Percentiles rank a stretch among this genome's conserved stretches.
Conservation (phyloP, 495 filamentous ascomycete species). For the Aeminium ludgeri region DNA sequence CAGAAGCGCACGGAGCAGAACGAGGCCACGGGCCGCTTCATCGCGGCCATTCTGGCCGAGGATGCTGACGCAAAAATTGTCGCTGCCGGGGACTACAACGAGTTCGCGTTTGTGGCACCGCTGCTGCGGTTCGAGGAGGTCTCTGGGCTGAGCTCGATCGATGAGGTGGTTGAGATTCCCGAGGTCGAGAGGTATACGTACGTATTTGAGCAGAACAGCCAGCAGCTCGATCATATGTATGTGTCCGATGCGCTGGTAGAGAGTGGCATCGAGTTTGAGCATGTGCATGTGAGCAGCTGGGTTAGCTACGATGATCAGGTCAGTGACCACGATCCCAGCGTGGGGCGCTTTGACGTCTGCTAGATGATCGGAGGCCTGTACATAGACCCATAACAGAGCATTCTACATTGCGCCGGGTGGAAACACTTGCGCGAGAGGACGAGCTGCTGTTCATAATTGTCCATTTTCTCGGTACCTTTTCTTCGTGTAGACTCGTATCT, state of each 20-base stretch:
- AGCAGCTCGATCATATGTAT: constrained; percentile 47
- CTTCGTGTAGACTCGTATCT: too few relatives aligned
- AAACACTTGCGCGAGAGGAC: too few relatives aligned
- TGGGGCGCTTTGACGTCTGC: constrained; percentile 39
- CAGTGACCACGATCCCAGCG: constrained; percentile 44
- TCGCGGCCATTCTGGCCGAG: constrained; percentile 27
- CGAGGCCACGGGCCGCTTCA: constrained; percentile 15
- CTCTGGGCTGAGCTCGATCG: constrained; percentile 35
- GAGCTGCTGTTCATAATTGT: too few relatives aligned
- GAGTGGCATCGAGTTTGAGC: constrained; percentile 31
- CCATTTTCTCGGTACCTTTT: too few relatives aligned
- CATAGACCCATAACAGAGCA: too few relatives aligned
- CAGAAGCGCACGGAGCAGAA: constrained; percentile 7
- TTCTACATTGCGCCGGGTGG: too few relatives aligned
- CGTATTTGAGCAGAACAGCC: constrained; percentile 34
- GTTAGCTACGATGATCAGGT: constrained; percentile 26
- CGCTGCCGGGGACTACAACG: constrained; percentile 44
- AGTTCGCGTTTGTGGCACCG: constrained; percentile 39
- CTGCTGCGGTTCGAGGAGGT: constrained; percentile 28
- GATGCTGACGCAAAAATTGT: constrained; percentile 32
- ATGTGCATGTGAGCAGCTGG: constrained; percentile 49
- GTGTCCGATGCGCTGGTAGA: constrained; percentile 29
- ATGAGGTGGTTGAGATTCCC: constrained; percentile 30
- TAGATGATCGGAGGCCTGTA: too few relatives aligned
- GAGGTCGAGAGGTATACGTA: constrained; percentile 43